Base-by-base conservation (phyloP, 1,284 basidiomycete species). In the Trichosporon coremiiforme region DNA sequence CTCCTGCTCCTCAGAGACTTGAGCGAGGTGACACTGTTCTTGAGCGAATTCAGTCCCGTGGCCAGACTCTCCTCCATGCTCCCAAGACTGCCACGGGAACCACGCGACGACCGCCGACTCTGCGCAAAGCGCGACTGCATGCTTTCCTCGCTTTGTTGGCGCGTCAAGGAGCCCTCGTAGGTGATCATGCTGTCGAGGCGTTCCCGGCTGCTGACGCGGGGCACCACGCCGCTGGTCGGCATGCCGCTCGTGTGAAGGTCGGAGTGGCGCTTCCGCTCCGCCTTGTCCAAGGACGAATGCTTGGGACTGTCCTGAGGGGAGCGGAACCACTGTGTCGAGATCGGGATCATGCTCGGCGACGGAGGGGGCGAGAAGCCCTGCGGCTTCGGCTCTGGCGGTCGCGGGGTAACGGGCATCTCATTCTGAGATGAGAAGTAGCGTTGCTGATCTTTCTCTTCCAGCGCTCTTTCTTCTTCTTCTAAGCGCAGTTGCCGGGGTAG, bases 401-500 rank as follows among this genome's bases (percentile, higher is more conserved):
- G 25, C 0, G 69, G 69, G 7, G 69, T 70, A 12, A 67, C 38
- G 5, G 69, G 65, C 60, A 41, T 22, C 1, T 38, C 36, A 31
- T 38, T 45, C 20, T 66, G 66, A 62, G 33, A 62, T 31, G 69
- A 60, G 65, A 68, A 71, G 65, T 55, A 68, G 36, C 66, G 64
- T 17, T 70, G 65, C 50, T 68, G 50, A n/a, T 68, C 57, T 6
- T 47, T 53, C 35, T 68, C 47, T 35, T 66, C 65, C 0, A 53
- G 29, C 31, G 67, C 68, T n/a, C 68, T 47, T 50, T 71, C 63
- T 0, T 22, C 45, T 17, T 38, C 64, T 67, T 75, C 73, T 29
- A 70, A 68, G n/a, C 63, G 66, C 22, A 71, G 68, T 65, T 75
- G 75, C 10, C 71, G 66, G 3, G 74, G 75, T 8, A 76, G 66